Base-by-base conservation (phyloP, 306 rosid genomes). In the Fragaria vesca region DNA sequence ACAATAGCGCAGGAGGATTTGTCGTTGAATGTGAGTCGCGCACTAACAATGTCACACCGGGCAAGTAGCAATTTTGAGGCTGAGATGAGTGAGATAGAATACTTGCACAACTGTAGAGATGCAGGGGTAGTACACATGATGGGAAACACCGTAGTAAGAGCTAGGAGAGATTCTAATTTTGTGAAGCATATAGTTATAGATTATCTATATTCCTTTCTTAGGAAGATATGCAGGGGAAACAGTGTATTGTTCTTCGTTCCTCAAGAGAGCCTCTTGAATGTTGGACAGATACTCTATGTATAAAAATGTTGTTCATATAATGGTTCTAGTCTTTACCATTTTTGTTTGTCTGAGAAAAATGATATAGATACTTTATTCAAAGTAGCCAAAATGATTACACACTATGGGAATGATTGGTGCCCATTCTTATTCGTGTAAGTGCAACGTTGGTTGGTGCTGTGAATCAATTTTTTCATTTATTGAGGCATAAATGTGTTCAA, bases 91-190 rank as follows among this genome's bases (percentile, higher is more conserved):
- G 99, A 93, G 79, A 80, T 91, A 18, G 97, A 95, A 13, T 95
- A 88, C 85, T 85, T 92, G 84, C 90, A 84, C 74, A 85, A 36
- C 66, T 88, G 96, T 83, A 86, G 89, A 85, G 97, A 92, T 83
- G 91, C 93, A 0, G 99, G 99, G 68, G 97, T 91, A 81, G 99
- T 95, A 81, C 99, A 95, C 88, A 95, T 95, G 67, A 81, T 95
- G 79, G 99, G 99, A 55, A 92, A 92, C 79, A 88, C 99, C 2
- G 83, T 93, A 52, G 88, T 95, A 48, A 86, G 83, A 75, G 97
- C 97, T 74, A 84, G 93, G 45, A 88, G 96, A 73, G 95, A 88
- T 30, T 89, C 97, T 34, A 87, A 78, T 73, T 83, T 93, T 67
- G 86, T 76, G 83, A 91, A 89, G 88, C 90, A 75, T 88, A 80